Evolutionary conservation across 129 eudicot genomes (phyloP).

Genomic region (Scalesia atractyloides): DNA sequence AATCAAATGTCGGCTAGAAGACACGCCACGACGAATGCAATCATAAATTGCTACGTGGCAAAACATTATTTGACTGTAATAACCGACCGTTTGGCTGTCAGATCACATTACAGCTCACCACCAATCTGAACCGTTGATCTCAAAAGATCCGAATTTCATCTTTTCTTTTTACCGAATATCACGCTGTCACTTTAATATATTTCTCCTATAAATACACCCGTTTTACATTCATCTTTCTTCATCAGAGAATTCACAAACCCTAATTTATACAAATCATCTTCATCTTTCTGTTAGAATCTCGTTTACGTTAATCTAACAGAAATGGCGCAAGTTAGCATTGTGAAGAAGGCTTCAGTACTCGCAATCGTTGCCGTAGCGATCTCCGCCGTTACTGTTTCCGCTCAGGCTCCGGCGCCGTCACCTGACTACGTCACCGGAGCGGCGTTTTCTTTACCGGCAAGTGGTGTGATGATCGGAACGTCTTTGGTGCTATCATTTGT

Average conservation of each 20-base stretch:
- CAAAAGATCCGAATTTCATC: neutral
- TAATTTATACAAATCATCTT: neutral
- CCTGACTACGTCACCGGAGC: too few relatives aligned
- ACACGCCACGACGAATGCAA: too few relatives aligned
- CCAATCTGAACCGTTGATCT: slow-evolving; percentile 10
- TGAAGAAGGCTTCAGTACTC: slow-evolving; percentile 18
- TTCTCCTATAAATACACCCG: slow-evolving; percentile 22
- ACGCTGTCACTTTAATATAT: slow-evolving; percentile 21
- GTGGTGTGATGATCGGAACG: too few relatives aligned
- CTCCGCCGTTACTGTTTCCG: slow-evolving; percentile 21
- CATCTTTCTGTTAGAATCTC: neutral
- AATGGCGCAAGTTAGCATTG: slow-evolving; percentile 48
- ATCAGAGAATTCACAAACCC: neutral
- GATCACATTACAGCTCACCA: slow-evolving; percentile 22
- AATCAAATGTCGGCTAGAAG: neutral
- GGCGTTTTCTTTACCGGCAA: too few relatives aligned
- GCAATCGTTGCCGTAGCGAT: slow-evolving; percentile 27
- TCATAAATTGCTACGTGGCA: slow-evolving; percentile 18
- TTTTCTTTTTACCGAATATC: neutral
- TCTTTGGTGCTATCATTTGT: too few relatives aligned
- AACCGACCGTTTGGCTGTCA: slow-evolving; percentile 24
- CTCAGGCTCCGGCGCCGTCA: slow-evolving; percentile 6
- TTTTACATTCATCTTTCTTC: neutral
- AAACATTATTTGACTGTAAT: slow-evolving; percentile 22
- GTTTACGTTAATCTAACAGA: neutral